Evolutionary conservation across 1,284 basidiomycete species (phyloP).

Genomic region (Crucibulum parvulum): DNA sequence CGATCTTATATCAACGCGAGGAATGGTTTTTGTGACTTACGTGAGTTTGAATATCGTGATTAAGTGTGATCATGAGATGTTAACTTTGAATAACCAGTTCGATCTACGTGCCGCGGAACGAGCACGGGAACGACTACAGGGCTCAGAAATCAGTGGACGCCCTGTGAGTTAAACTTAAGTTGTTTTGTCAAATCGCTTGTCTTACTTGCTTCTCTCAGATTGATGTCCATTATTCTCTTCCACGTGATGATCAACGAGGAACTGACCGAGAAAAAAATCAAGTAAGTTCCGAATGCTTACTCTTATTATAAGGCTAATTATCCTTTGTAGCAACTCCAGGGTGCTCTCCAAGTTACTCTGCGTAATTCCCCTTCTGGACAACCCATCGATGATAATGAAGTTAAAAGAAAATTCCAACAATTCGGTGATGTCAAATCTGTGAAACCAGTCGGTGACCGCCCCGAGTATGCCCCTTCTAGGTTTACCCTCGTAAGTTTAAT

Average conservation of each 20-base stretch:
- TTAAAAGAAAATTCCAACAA: slow-evolving; percentile 82
- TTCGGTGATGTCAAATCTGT: slow-evolving; percentile 92
- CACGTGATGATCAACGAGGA: slow-evolving; percentile 85
- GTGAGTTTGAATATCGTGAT: slow-evolving; percentile 65
- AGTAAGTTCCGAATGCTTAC: slow-evolving; percentile 45
- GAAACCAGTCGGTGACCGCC: slow-evolving; percentile 66
- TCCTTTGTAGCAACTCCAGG: slow-evolving; percentile 67
- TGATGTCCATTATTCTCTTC: slow-evolving; percentile 97
- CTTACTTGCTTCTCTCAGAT: slow-evolving; percentile 62
- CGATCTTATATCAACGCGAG: slow-evolving; percentile 91
- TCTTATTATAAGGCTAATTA: slow-evolving; percentile 6
- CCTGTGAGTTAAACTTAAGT: slow-evolving; percentile 64
- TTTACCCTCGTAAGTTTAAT: not conserved
- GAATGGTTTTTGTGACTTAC: slow-evolving; percentile 98
- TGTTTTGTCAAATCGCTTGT: slow-evolving; percentile 10
- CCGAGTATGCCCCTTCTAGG: slow-evolving; percentile 57
- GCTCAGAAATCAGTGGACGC: slow-evolving; percentile 83
- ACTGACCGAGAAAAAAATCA: slow-evolving; percentile 90
- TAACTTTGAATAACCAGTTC: slow-evolving; percentile 57
- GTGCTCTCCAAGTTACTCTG: slow-evolving; percentile 83
- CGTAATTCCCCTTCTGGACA: slow-evolving; percentile 72
- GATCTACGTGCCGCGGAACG: slow-evolving; percentile 92
- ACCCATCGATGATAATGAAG: slow-evolving; percentile 82
- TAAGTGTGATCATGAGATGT: not conserved
- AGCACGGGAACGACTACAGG: slow-evolving; percentile 88